phyloP scores from a whole-genome alignment of 2,329 filamentous ascomycete genomes.

The Fusarium miscanthi region DNA sequence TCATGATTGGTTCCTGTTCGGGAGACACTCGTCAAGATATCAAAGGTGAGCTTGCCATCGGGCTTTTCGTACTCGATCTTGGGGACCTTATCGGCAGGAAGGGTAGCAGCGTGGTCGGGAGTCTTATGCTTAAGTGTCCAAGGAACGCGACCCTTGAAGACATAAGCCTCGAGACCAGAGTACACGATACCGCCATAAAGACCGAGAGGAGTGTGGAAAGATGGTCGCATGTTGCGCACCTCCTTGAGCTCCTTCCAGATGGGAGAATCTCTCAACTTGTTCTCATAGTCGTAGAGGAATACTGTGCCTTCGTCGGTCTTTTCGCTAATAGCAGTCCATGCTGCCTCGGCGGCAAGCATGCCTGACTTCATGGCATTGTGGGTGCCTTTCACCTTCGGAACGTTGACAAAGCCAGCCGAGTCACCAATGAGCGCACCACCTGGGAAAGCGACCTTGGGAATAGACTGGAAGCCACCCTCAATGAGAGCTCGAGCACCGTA shows the following conservation, averaged over 20 bases:
- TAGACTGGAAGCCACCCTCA: slow-evolving; percentile 97
- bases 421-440: slow-evolving; percentile 96
- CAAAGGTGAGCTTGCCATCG: slow-evolving; percentile 93
- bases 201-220: slow-evolving; percentile 88
- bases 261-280: slow-evolving; percentile 82
- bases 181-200: slow-evolving; percentile 91
- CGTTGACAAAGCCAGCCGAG: slow-evolving; percentile 95
- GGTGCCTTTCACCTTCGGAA: slow-evolving; percentile 98
- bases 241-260: slow-evolving; percentile 96
- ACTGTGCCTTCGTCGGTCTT: slow-evolving; percentile 72
- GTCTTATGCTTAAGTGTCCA: slow-evolving; percentile 92
- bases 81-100: slow-evolving; percentile 78
- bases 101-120: slow-evolving; percentile 82
- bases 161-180: slow-evolving; percentile 89
- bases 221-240: slow-evolving; percentile 97
- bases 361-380: slow-evolving; percentile 98
- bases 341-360: slow-evolving; percentile 94
- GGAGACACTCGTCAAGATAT: slow-evolving; percentile 94
- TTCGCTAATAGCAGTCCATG: slow-evolving; percentile 77
- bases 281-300: slow-evolving; percentile 95
- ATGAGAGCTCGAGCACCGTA: slow-evolving; percentile 92
- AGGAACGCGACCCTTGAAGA: slow-evolving; percentile 85
- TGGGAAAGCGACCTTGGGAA: slow-evolving; percentile 96
- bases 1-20: slow-evolving; percentile 98
- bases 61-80: slow-evolving; percentile 99